A percentile compares a stretch with the other conserved stretches of the same genome.
Evolutionary conservation across 768 basidiomycete genomes (phyloP).

Genomic region (Lanmaoa pseudosensibilis): DNA sequence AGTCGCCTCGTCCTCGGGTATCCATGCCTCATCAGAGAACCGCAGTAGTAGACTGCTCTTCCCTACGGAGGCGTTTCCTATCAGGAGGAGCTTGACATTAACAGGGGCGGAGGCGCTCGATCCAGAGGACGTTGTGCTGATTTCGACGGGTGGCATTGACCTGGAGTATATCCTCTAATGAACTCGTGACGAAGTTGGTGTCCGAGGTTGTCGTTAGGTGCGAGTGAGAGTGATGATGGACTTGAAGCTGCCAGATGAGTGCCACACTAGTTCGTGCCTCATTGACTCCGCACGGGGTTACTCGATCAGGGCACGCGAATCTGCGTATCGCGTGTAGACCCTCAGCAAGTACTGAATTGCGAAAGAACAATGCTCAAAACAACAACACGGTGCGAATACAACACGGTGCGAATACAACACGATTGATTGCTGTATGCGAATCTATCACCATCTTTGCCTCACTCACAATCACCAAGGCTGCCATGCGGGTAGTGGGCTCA

Average conservation of each 20-base stretch:
- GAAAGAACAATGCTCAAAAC: not conserved
- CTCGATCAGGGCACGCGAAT: slow-evolving; percentile 17
- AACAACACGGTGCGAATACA: slow-evolving; percentile 7
- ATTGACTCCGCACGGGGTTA: slow-evolving; percentile 17
- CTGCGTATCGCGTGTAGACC: too few species aligned
- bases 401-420: slow-evolving; percentile 15
- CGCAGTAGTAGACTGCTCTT: slow-evolving; percentile 88
- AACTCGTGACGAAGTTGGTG: not conserved
- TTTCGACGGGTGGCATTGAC: slow-evolving; percentile 21
- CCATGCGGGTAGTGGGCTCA: not conserved
- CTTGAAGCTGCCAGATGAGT: not conserved
- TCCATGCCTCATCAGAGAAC: slow-evolving; percentile 97
- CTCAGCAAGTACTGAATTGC: not conserved
- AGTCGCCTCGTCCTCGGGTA: slow-evolving; percentile 86
- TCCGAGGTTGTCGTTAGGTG: not conserved
- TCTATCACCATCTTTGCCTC: slow-evolving; percentile 1
- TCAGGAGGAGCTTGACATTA: slow-evolving; percentile 82
- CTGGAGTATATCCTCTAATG: not conserved
- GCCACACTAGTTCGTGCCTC: slow-evolving; percentile 17
- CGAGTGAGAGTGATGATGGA: not conserved
- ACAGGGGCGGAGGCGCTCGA: slow-evolving; percentile 37
- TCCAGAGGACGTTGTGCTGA: slow-evolving; percentile 25
- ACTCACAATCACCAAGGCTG: not conserved
- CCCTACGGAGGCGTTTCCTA: slow-evolving; percentile 89
- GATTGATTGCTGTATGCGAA: not conserved